Evolutionary conservation across 306 rosid species (phyloP).

Genomic region (Phaseolus lunatus): DNA sequence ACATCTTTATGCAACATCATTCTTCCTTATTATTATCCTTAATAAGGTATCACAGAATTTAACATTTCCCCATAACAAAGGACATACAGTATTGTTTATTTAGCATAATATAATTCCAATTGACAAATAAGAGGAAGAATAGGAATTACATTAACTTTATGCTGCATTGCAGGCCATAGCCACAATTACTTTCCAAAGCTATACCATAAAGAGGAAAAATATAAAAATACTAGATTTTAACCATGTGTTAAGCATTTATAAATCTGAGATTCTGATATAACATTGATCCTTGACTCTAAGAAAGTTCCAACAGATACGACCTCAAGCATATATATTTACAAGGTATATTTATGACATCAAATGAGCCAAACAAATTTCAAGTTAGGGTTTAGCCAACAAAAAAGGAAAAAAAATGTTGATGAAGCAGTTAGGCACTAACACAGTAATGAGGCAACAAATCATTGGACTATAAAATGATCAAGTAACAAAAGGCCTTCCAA

Average conservation of each 20-base stretch:
- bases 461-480: slow-evolving; percentile 25
- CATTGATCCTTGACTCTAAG: slow-evolving; percentile 28
- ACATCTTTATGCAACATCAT: slow-evolving; percentile 10
- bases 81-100: background rate
- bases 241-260: slow-evolving; percentile 20
- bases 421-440: slow-evolving; percentile 3
- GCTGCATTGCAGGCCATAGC: slow-evolving; percentile 18
- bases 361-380: slow-evolving; percentile 3
- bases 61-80: slow-evolving; percentile 9
- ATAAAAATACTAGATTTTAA: slow-evolving; percentile 11
- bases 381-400: slow-evolving; percentile 20
- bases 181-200: slow-evolving; percentile 31
- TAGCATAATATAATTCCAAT: slow-evolving; percentile 26
- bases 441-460: slow-evolving; percentile 20
- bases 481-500: slow-evolving; percentile 11
- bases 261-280: slow-evolving; percentile 25
- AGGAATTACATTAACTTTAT: background rate
- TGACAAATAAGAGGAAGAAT: slow-evolving; percentile 15
- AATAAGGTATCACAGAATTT: slow-evolving; percentile 19
- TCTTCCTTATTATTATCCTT: slow-evolving; percentile 28
- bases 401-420: slow-evolving; percentile 37
- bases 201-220: slow-evolving; percentile 5
- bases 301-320: background rate
- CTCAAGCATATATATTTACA: slow-evolving; percentile 32
- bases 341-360: background rate